These are phyloP conservation scores for Aspergillus chevalieri DNA, from an alignment of 2,329 filamentous ascomycete genomes.

Conservation along the genomic window DNA sequence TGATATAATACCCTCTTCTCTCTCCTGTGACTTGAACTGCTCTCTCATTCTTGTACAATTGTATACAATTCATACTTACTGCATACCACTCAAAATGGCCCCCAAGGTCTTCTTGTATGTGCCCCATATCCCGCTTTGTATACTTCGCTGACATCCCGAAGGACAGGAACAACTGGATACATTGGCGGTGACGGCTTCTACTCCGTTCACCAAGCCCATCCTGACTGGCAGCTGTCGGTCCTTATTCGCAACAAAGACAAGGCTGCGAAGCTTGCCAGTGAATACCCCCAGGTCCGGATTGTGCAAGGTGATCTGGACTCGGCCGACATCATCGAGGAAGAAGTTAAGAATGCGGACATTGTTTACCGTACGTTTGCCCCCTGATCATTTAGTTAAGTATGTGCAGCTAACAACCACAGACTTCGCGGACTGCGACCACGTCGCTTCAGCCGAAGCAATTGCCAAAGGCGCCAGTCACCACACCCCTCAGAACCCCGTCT, in stretches of 20 bases:
- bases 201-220: slow-evolving; percentile 39
- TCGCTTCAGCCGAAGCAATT: slow-evolving; percentile 36
- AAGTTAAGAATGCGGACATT: slow-evolving; percentile 43
- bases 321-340: slow-evolving; percentile 34
- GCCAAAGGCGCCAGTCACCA: slow-evolving; percentile 33
- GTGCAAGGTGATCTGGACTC: slow-evolving; percentile 41
- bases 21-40: neutral
- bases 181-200: slow-evolving; percentile 50
- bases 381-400: too few species aligned
- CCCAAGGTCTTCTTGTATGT: slow-evolving; percentile 30
- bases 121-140: neutral
- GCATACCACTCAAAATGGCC: slow-evolving; percentile 18
- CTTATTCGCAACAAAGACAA: slow-evolving; percentile 42
- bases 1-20: neutral
- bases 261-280: slow-evolving; percentile 31
- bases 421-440: slow-evolving; percentile 40
- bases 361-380: slow-evolving; percentile 33
- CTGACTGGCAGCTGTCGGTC: slow-evolving; percentile 42
- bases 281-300: slow-evolving; percentile 37
- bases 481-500: slow-evolving; percentile 30
- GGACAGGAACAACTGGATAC: slow-evolving; percentile 49
- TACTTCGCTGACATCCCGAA: slow-evolving; percentile 15
- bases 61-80: neutral
- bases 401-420: slow-evolving; percentile 18
- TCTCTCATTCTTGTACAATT: neutral